These are phyloP conservation scores for Stevia rebaudiana DNA, from an alignment of 140 eudicot species.

Conservation along the genomic window DNA sequence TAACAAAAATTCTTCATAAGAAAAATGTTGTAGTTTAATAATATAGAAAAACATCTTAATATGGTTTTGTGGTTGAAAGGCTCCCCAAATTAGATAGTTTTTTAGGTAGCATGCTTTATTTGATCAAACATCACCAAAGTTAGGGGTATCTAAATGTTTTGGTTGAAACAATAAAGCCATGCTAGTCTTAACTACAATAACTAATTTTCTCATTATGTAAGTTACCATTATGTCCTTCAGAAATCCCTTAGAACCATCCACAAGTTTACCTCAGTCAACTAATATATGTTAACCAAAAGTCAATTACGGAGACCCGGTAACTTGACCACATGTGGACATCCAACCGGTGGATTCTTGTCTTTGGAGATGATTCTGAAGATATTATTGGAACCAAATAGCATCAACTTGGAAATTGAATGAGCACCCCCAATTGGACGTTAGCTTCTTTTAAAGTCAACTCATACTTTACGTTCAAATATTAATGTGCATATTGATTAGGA, in stretches of 20 bases:
- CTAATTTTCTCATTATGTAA: conserved; percentile 9
- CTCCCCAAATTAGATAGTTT: conserved; percentile 21
- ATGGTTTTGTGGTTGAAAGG: neutral
- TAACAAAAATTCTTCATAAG: neutral
- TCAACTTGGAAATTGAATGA: too few species aligned
- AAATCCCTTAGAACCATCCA: conserved; percentile 1
- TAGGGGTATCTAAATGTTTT: conserved; percentile 5
- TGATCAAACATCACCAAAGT: conserved; percentile 15
- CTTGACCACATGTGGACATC: conserved; percentile 19
- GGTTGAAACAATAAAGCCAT: conserved; percentile 14
- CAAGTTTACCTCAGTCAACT: conserved; percentile 9
- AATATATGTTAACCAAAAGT: conserved; percentile 11
- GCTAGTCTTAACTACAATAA: conserved; percentile 21
- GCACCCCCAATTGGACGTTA: too few species aligned
- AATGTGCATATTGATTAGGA: too few species aligned
- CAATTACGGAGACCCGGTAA: conserved; percentile 13
- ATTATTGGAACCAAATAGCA: too few species aligned
- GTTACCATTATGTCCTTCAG: conserved; percentile 14
- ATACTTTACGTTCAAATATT: too few species aligned
- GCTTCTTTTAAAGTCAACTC: too few species aligned
- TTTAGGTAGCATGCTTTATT: conserved; percentile 15
- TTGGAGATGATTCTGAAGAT: neutral
- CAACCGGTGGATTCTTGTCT: conserved; percentile 14
- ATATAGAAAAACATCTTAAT: neutral
- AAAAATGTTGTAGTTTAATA: neutral